Percentiles rank a stretch among this genome's conserved stretches.
Evolutionary conservation across 495 filamentous ascomycete genomes (phyloP).

Genomic region (Astrothelium subdiscretum): DNA sequence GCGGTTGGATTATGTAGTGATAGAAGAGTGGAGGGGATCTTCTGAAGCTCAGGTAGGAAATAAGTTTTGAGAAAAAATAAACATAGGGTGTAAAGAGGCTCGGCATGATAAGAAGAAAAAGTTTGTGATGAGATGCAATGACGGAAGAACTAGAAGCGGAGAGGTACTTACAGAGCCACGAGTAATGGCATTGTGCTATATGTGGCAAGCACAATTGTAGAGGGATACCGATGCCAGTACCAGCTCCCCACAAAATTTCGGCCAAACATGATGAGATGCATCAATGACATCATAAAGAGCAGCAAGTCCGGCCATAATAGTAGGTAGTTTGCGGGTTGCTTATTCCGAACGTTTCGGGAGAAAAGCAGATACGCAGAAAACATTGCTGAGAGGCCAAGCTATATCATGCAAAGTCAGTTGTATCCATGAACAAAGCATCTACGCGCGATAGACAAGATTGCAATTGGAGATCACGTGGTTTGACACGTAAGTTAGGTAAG

Average conservation of each 20-base stretch:
- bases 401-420: neutral
- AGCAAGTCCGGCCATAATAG: neutral
- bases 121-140: neutral
- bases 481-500: neutral
- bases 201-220: neutral
- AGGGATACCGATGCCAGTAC: slow-evolving; percentile 1
- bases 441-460: neutral
- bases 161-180: neutral
- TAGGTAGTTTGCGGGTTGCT: neutral
- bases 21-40: no score
- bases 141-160: neutral
- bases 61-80: no score
- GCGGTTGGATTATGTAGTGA: no score
- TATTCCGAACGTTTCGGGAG: neutral
- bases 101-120: neutral
- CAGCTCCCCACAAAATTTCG: neutral
- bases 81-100: neutral
- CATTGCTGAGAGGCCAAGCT: neutral
- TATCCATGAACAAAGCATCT: neutral
- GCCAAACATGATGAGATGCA: slow-evolving; percentile 1
- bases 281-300: neutral
- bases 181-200: neutral
- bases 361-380: neutral
- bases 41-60: no score
- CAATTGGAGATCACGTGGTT: neutral